Conservation (phyloP, 768 basidiomycete species). For the Hygrocybe punicea region DNA sequence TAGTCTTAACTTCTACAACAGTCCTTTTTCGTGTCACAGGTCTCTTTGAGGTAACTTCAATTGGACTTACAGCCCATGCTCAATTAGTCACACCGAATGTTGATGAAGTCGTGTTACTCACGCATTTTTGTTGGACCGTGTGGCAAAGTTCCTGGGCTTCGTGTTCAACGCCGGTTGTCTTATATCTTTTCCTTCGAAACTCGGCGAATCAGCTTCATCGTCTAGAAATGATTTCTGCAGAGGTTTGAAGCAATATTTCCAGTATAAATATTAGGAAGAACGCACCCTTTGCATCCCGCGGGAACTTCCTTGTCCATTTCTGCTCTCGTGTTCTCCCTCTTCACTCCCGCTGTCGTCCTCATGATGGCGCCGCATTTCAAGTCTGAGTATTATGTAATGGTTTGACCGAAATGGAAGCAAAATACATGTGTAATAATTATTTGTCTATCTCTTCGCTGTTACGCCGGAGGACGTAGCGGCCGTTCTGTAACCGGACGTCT, state of each 20-base stretch:
- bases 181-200: too few species aligned
- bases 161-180: too few species aligned
- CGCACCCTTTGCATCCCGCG: too few species aligned
- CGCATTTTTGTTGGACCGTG: constrained; percentile 83
- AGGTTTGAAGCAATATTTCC: constrained; percentile 28
- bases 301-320: too few species aligned
- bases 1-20: constrained; percentile 63
- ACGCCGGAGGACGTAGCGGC: constrained; percentile 48
- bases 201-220: too few species aligned
- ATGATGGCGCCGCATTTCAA: too few species aligned
- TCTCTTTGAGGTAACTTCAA: constrained; percentile 78
- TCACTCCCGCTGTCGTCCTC: too few species aligned
- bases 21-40: constrained; percentile 72
- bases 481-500: constrained; percentile 55
- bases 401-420: too few species aligned
- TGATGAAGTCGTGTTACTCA: constrained; percentile 39
- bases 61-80: constrained; percentile 50
- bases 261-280: constrained; percentile 15
- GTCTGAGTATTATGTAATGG: too few species aligned
- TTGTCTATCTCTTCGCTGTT: too few species aligned
- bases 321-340: too few species aligned
- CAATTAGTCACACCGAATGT: constrained; percentile 4
- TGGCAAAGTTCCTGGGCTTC: constrained; percentile 46
- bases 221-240: constrained; percentile 36
- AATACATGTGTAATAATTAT: too few species aligned